These are phyloP conservation scores for Elongisporangium undulatum DNA, from an alignment of 352 stramenopile genomes.

Conservation along the genomic window DNA sequence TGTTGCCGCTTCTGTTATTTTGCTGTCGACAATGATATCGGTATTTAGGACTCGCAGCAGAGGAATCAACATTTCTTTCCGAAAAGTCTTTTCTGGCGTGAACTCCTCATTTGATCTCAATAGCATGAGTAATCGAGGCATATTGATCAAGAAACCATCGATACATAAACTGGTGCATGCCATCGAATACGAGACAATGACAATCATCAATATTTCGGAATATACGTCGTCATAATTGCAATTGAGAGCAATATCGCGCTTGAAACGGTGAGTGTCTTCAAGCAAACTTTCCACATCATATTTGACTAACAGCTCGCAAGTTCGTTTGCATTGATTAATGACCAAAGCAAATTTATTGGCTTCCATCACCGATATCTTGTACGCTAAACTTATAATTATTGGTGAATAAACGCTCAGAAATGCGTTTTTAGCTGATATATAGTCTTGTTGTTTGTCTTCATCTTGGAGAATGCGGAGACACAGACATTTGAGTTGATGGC, in stretches of 20 bases:
- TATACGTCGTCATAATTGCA: background rate
- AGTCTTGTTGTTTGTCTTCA: background rate
- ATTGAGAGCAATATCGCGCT: background rate
- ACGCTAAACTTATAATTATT: background rate
- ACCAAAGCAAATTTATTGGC: background rate
- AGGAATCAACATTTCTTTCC: constrained; percentile 17
- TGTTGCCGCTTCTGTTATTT: background rate
- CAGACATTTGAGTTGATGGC: constrained; percentile 1
- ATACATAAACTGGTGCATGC: constrained; percentile 15
- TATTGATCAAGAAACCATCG: constrained; percentile 16
- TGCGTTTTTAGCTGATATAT: background rate
- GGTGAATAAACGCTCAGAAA: background rate
- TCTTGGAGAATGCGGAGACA: background rate
- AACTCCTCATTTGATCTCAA: background rate
- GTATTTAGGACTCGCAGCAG: constrained; percentile 3
- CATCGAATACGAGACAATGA: constrained; percentile 19
- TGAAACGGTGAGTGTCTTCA: background rate
- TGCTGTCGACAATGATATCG: background rate
- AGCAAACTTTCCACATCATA: background rate
- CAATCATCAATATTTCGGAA: constrained; percentile 9
- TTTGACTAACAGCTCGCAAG: background rate
- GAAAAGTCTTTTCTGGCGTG: background rate
- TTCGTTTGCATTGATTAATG: background rate
- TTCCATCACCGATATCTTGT: background rate
- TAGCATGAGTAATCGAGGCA: constrained; percentile 8